Conservation (phyloP, 2,329 filamentous ascomycete genomes). For the Xylariales sp. region DNA sequence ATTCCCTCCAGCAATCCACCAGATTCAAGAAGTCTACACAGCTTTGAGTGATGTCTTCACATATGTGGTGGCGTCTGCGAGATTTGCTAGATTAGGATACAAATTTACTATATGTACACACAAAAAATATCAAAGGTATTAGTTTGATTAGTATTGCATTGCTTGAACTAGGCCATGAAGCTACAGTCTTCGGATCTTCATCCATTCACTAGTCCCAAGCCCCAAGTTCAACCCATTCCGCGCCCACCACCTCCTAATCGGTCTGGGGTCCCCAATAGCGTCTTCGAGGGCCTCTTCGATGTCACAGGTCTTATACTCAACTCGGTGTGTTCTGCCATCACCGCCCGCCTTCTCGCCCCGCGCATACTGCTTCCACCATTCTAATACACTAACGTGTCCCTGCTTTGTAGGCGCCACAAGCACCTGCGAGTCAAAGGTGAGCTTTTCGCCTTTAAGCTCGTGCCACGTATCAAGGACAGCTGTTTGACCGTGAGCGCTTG, state of each 20-base stretch:
- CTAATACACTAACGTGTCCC: slow-evolving; percentile 83
- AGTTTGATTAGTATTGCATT: not conserved
- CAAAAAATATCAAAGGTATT: not conserved
- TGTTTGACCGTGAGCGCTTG: slow-evolving; percentile 86
- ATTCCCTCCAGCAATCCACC: too few species aligned
- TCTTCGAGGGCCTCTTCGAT: slow-evolving; percentile 96
- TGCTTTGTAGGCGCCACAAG: slow-evolving; percentile 89
- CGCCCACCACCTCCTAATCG: slow-evolving; percentile 88
- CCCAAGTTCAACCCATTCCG: slow-evolving; percentile 84
- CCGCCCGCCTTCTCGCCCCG: slow-evolving; percentile 62
- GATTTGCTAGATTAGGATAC: too few species aligned
- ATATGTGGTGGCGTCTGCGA: too few species aligned
- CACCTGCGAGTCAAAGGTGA: slow-evolving; percentile 85
- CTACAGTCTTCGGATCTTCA: slow-evolving; percentile 79
- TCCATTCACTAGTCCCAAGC: slow-evolving; percentile 88
- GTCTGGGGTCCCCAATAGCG: slow-evolving; percentile 76
- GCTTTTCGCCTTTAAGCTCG: slow-evolving; percentile 72
- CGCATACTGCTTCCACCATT: slow-evolving; percentile 88
- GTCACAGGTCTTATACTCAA: slow-evolving; percentile 95
- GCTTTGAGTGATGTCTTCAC: too few species aligned
- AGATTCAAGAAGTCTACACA: too few species aligned
- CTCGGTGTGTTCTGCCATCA: slow-evolving; percentile 70
- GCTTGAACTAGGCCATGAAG: not conserved
- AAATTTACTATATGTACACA: too few species aligned
- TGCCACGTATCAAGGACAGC: slow-evolving; percentile 87